Evolutionary conservation across 2,329 filamentous ascomycete species (phyloP).

Genomic region (Trichoderma sp.): DNA sequence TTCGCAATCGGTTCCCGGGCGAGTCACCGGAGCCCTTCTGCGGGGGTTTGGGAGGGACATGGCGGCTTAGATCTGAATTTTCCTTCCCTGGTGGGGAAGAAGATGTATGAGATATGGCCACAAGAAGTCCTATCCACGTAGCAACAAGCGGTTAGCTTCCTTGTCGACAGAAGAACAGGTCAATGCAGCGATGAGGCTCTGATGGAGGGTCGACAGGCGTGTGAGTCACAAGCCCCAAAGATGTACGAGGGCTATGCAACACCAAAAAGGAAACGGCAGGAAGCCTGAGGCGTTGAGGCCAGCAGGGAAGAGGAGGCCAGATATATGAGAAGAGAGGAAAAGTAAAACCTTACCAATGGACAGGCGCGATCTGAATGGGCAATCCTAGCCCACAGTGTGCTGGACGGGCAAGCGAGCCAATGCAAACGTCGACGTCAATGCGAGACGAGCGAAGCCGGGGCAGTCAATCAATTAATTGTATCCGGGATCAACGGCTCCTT

Average conservation of each 20-base stretch:
- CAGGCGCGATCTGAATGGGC: slow-evolving; percentile 9
- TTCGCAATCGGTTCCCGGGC: slow-evolving; percentile 38
- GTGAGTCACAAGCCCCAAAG: slow-evolving; percentile 27
- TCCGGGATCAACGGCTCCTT: not conserved
- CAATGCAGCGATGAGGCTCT: slow-evolving; percentile 24
- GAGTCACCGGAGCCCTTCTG: slow-evolving; percentile 49
- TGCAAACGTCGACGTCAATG: not conserved
- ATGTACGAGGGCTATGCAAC: slow-evolving; percentile 22
- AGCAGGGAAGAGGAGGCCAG: slow-evolving; percentile 14
- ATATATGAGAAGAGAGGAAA: slow-evolving; percentile 17
- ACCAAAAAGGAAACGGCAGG: slow-evolving; percentile 23
- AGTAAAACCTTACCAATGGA: slow-evolving; percentile 21
- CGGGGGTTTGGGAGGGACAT: slow-evolving; percentile 53
- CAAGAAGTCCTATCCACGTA: slow-evolving; percentile 37
- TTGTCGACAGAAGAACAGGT: slow-evolving; percentile 27
- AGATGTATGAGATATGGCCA: slow-evolving; percentile 33
- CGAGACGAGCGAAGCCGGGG: not conserved
- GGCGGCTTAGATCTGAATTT: slow-evolving; percentile 43
- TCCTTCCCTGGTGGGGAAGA: slow-evolving; percentile 33
- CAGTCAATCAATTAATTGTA: slow-evolving; percentile 15
- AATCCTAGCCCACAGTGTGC: slow-evolving; percentile 8
- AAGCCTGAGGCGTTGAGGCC: slow-evolving; percentile 10
- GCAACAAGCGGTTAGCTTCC: slow-evolving; percentile 36
- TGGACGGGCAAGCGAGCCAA: slow-evolving; percentile 15
- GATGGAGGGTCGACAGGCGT: slow-evolving; percentile 18